phyloP scores from a whole-genome alignment of 495 filamentous ascomycete species.

The Lasiosphaeria hispida region DNA sequence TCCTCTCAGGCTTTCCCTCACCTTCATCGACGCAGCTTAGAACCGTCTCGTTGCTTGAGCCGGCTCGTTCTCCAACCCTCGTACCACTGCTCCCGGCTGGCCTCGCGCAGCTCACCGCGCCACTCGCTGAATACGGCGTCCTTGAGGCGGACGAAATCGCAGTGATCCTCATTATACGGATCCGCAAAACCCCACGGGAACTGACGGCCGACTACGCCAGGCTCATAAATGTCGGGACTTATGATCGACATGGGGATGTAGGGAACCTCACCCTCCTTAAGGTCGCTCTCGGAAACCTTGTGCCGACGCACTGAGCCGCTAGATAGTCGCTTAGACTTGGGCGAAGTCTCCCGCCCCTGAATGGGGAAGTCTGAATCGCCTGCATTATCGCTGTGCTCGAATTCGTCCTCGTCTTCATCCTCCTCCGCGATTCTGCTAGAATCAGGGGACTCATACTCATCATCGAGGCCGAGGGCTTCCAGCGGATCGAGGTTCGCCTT shows the following conservation, averaged over 20 bases:
- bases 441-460: slow-evolving; percentile 57
- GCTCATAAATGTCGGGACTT: slow-evolving; percentile 86
- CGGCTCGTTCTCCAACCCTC: slow-evolving; percentile 85
- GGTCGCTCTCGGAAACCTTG: slow-evolving; percentile 35
- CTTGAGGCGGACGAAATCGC: slow-evolving; percentile 88
- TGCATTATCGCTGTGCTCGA: slow-evolving; percentile 23
- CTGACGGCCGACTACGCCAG: slow-evolving; percentile 70
- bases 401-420: slow-evolving; percentile 47
- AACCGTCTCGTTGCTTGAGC: slow-evolving; percentile 46
- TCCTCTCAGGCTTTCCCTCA: neutral
- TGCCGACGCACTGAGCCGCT: slow-evolving; percentile 47
- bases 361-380: slow-evolving; percentile 31
- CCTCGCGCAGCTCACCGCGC: slow-evolving; percentile 86
- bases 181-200: slow-evolving; percentile 98
- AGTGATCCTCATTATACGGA: slow-evolving; percentile 85
- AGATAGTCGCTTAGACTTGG: slow-evolving; percentile 46
- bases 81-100: slow-evolving; percentile 91
- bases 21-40: slow-evolving; percentile 27
- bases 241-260: slow-evolving; percentile 87
- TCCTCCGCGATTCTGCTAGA: slow-evolving; percentile 59
- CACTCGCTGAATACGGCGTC: slow-evolving; percentile 92
- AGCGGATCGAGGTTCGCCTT: slow-evolving; percentile 84
- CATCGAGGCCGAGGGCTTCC: slow-evolving; percentile 78
- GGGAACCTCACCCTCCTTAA: slow-evolving; percentile 44
- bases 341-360: slow-evolving; percentile 33